Conservation (phyloP, 2,329 filamentous ascomycete species). For the Aureobasidium sp. region DNA sequence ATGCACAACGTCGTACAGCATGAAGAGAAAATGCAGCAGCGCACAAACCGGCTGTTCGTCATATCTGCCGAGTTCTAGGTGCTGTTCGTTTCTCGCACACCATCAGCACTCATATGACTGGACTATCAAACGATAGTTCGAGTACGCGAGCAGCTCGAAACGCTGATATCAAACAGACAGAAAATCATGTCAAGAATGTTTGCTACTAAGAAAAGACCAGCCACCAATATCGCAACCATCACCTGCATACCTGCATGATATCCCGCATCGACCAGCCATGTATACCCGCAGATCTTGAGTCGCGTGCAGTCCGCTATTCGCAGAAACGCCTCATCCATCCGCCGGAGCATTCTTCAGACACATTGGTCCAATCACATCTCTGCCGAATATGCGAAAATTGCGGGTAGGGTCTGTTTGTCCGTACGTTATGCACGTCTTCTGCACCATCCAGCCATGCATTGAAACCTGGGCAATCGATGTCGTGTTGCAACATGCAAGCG, state of each 20-base stretch:
- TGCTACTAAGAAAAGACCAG: constrained; percentile 11
- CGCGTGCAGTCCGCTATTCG: constrained; percentile 2
- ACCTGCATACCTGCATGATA: neutral
- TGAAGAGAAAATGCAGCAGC: neutral
- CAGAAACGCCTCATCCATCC: neutral
- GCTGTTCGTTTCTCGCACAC: too few species aligned
- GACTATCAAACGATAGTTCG: neutral
- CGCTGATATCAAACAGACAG: neutral
- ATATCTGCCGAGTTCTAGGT: neutral
- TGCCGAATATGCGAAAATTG: neutral
- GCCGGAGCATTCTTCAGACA: neutral
- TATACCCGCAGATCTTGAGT: constrained; percentile 2
- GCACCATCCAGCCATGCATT: neutral
- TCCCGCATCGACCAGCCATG: constrained; percentile 1
- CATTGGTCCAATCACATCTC: neutral
- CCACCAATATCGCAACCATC: neutral
- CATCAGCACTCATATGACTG: neutral
- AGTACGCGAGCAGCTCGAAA: neutral
- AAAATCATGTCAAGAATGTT: neutral
- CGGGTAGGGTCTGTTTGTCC: constrained; percentile 1
- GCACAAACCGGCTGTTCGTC: neutral
- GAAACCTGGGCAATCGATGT: neutral
- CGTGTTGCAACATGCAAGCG: constrained; percentile 2
- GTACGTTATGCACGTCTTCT: neutral
- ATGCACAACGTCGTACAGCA: constrained; percentile 1